phyloP scores from a whole-genome alignment of 2,329 filamentous ascomycete genomes.

The Fusarium pseudocircinatum region DNA sequence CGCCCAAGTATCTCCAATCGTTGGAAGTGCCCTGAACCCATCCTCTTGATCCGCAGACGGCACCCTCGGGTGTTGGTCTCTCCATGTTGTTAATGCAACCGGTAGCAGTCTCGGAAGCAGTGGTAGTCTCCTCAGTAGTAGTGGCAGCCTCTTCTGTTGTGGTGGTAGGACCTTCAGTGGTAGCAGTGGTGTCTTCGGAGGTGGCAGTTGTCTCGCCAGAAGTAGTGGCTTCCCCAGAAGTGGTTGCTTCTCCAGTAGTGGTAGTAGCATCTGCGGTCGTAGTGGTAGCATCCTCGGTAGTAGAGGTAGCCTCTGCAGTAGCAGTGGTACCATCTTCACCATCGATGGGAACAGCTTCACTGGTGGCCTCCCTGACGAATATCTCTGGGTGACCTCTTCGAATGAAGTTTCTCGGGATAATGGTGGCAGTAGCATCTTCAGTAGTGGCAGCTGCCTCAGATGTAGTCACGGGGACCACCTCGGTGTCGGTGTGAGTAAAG shows the following conservation, averaged over 20 bases:
- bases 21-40: fast-evolving
- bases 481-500: background rate
- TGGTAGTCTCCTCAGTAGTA: background rate
- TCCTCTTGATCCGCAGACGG: background rate
- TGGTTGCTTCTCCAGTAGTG: background rate
- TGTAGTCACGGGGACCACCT: background rate
- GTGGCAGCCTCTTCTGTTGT: background rate
- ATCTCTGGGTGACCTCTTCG: background rate
- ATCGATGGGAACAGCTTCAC: background rate
- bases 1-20: background rate
- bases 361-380: background rate
- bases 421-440: background rate
- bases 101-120: background rate
- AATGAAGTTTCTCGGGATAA: background rate
- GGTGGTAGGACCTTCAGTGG: background rate
- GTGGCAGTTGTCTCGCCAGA: background rate
- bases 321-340: background rate
- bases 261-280: background rate
- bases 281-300: background rate
- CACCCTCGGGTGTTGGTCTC: background rate
- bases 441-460: background rate
- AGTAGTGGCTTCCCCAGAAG: background rate
- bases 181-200: background rate
- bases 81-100: background rate
- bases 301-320: background rate